These are phyloP conservation scores for Lathyrus tuberosus DNA, from an alignment of 306 rosid genomes.

Conservation along the genomic window DNA sequence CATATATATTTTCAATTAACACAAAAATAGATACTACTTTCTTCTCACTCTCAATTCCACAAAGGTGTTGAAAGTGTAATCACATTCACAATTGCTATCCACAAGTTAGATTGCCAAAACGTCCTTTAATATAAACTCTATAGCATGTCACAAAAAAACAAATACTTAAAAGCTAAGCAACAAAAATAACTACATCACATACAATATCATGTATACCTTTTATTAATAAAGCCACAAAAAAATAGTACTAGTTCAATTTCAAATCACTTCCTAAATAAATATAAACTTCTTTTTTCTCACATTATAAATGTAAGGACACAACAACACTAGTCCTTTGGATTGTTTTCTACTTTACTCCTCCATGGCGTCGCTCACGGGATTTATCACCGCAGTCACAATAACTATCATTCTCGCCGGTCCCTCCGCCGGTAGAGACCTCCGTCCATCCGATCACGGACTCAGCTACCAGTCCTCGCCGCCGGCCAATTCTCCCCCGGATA, in stretches of 20 bases:
- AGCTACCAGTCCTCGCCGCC: slow-evolving; percentile 55
- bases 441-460: slow-evolving; percentile 87
- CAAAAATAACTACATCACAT: background rate
- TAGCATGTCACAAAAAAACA: background rate
- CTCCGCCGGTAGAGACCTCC: slow-evolving; percentile 57
- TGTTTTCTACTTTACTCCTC: background rate
- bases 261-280: background rate
- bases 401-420: slow-evolving; percentile 37
- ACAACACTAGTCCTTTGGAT: background rate
- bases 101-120: too few species aligned
- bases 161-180: slow-evolving; percentile 31
- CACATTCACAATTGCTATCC: too few species aligned
- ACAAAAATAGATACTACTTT: too few species aligned
- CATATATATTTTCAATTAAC: too few species aligned
- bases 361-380: slow-evolving; percentile 41
- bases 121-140: background rate
- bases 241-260: background rate
- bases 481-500: slow-evolving; percentile 44
- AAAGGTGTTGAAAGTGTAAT: too few species aligned
- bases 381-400: slow-evolving; percentile 7
- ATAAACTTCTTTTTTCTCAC: background rate
- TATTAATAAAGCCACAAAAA: background rate
- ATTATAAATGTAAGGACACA: background rate
- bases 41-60: too few species aligned
- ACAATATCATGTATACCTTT: background rate